Evolutionary conservation across 2,329 filamentous ascomycete species (phyloP).

Genomic region (Bipolaris zeicola): DNA sequence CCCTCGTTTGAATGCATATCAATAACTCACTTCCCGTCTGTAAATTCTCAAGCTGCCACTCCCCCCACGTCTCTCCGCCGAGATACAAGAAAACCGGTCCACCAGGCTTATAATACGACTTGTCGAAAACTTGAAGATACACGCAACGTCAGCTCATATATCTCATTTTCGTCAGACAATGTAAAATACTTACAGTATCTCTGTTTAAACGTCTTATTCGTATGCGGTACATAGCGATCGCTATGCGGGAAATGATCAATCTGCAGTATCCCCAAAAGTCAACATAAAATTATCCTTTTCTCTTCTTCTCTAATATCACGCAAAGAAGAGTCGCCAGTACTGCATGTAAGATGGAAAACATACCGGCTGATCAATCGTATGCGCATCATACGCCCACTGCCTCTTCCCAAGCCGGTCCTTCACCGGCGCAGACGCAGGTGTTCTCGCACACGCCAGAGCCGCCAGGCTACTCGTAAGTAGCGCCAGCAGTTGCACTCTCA

Average conservation of each 20-base stretch:
- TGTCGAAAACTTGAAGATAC: slow-evolving; percentile 50
- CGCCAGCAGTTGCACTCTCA: slow-evolving; percentile 16
- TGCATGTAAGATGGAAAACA: not conserved
- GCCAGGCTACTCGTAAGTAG: slow-evolving; percentile 10
- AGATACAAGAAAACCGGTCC: slow-evolving; percentile 59
- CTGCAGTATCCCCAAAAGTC: slow-evolving; percentile 19
- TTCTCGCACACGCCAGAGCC: slow-evolving; percentile 7
- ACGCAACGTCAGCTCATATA: not conserved
- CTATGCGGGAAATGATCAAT: slow-evolving; percentile 57
- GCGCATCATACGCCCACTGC: slow-evolving; percentile 25
- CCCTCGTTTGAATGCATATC: too few relatives aligned
- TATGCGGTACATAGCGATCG: slow-evolving; percentile 50
- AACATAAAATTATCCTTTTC: not conserved
- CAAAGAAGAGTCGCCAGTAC: too few relatives aligned
- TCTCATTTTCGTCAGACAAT: too few relatives aligned
- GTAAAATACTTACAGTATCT: slow-evolving; percentile 51
- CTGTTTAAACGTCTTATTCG: slow-evolving; percentile 59
- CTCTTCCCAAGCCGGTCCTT: slow-evolving; percentile 19
- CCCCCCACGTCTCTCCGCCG: slow-evolving; percentile 53
- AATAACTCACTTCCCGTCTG: slow-evolving; percentile 47
- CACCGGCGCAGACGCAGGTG: not conserved
- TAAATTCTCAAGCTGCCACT: slow-evolving; percentile 47
- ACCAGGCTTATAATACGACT: slow-evolving; percentile 60
- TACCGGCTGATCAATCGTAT: slow-evolving; percentile 36
- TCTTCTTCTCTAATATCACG: too few relatives aligned